phyloP scores from a whole-genome alignment of 2,329 filamentous ascomycete genomes.

The Alternaria infectoria region DNA sequence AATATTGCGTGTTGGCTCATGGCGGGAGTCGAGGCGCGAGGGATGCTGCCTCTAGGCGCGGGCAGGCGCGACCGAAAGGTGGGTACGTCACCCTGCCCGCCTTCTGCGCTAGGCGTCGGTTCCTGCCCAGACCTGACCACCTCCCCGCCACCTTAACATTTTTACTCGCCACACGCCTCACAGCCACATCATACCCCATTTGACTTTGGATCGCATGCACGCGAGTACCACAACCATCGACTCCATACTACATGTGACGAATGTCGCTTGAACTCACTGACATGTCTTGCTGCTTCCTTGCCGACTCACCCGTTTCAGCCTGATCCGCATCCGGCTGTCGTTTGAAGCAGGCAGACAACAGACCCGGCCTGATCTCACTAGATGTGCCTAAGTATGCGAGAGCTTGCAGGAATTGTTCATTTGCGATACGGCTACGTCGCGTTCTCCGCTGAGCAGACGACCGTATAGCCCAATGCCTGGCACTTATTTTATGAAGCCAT shows the following conservation, averaged over 20 bases:
- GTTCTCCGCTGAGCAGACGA: neutral
- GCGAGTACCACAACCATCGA: neutral
- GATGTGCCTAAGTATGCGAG: neutral
- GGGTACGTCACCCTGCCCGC: constrained; percentile 12
- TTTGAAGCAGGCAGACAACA: neutral
- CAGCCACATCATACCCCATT: neutral
- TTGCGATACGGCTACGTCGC: fast-evolving
- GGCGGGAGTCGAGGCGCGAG: constrained; percentile 1
- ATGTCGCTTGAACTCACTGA: neutral
- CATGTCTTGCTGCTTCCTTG: neutral
- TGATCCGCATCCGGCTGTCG: neutral
- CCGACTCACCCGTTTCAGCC: neutral
- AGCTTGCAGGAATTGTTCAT: neutral
- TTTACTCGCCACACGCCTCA: neutral
- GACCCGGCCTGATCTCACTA: neutral
- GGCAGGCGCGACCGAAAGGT: constrained; percentile 12
- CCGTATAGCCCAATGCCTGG: too few species aligned
- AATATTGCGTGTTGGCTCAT: constrained; percentile 6
- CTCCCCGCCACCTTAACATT: neutral
- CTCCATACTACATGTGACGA: neutral
- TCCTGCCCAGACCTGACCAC: neutral
- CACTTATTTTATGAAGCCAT: constrained; percentile 5
- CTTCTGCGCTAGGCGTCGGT: constrained; percentile 2
- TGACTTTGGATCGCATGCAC: neutral
- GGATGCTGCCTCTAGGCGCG: neutral